A percentile compares a stretch with the other conserved stretches of the same genome.
phyloP scores from a whole-genome alignment of 106 monocot species.

The Hemerocallis citrina region DNA sequence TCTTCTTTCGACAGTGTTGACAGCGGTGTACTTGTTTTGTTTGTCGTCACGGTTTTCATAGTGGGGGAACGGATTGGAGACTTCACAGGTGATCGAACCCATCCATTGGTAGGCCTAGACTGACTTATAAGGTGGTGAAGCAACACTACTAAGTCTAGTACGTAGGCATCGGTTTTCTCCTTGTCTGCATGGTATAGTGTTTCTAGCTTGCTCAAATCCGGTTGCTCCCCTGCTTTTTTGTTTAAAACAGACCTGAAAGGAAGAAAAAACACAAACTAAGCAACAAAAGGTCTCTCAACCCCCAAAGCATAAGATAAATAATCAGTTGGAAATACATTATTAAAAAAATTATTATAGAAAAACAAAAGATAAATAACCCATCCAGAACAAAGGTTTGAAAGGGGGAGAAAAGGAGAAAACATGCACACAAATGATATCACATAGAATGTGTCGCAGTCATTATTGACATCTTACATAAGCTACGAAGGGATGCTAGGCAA shows the following conservation, averaged over 20 bases:
- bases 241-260: conserved; percentile 35
- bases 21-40: conserved; percentile 8
- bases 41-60: background rate
- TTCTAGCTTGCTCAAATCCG: conserved; percentile 40
- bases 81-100: conserved; percentile 49
- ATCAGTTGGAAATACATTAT: too few species aligned
- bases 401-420: too few species aligned
- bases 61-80: conserved; percentile 51
- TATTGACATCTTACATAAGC: too few species aligned
- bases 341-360: too few species aligned
- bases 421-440: too few species aligned
- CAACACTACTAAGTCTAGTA: conserved; percentile 63
- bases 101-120: conserved; percentile 30
- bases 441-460: too few species aligned
- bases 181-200: conserved; percentile 79
- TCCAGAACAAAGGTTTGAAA: too few species aligned
- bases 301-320: too few species aligned
- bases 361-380: too few species aligned
- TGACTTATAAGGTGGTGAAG: conserved; percentile 66
- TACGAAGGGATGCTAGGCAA: too few species aligned
- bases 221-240: conserved; percentile 15
- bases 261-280: too few species aligned
- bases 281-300: too few species aligned
- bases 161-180: conserved; percentile 56
- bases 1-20: conserved; percentile 38